These are phyloP conservation scores for Sporobolomyces pararoseus DNA, from an alignment of 768 basidiomycete species.

Conservation along the genomic window DNA sequence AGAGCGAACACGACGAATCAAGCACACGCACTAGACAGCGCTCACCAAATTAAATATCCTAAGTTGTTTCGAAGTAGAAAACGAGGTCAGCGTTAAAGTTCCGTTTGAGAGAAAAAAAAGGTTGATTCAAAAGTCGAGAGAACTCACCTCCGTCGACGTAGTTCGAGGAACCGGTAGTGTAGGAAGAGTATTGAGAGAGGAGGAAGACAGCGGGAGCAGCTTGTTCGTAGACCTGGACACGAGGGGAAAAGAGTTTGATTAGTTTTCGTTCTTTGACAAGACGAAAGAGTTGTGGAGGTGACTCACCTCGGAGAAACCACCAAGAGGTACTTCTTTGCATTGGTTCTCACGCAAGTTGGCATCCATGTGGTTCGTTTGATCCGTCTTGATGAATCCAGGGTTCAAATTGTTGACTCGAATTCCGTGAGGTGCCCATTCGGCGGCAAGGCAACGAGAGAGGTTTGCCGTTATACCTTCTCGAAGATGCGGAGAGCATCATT, in stretches of 20 bases:
- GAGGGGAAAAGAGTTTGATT: background rate
- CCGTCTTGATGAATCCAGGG: constrained; percentile 53
- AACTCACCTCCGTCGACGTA: constrained; percentile 20
- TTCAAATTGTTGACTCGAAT: constrained; percentile 58
- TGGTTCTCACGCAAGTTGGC: constrained; percentile 44
- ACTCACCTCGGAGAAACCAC: constrained; percentile 60
- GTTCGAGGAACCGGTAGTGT: constrained; percentile 43
- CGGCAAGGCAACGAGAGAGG: constrained; percentile 60
- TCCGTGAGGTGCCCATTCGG: constrained; percentile 58
- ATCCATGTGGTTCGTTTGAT: constrained; percentile 51
- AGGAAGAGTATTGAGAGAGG: constrained; percentile 56
- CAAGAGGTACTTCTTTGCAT: constrained; percentile 53
- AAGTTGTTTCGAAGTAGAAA: background rate
- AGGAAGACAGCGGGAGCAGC: constrained; percentile 58
- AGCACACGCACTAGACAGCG: background rate
- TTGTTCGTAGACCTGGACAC: constrained; percentile 53
- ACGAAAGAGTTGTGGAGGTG: too few relatives aligned
- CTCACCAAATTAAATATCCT: too few relatives aligned
- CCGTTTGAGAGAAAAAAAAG: too few relatives aligned
- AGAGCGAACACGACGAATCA: background rate
- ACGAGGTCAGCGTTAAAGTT: too few relatives aligned
- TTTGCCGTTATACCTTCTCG: too few relatives aligned
- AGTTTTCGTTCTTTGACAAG: too few relatives aligned
- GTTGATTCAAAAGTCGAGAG: too few relatives aligned
- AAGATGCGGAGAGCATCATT: too few relatives aligned